A percentile compares a stretch with the other conserved stretches of the same genome.
Evolutionary conservation across 371 early-diverging fungal genomes (phyloP).

Genomic region (Nematocida sp.): DNA sequence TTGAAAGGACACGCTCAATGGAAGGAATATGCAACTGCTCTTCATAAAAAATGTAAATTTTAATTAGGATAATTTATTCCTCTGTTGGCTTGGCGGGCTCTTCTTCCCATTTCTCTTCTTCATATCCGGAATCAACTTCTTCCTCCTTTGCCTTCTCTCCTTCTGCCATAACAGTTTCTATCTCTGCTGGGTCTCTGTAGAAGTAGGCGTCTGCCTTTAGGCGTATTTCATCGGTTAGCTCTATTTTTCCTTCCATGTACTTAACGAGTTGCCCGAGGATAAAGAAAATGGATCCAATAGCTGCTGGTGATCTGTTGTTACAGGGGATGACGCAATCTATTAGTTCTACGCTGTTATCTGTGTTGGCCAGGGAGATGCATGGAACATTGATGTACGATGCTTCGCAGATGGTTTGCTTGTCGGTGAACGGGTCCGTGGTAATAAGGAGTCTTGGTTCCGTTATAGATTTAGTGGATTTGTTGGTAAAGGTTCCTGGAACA

Average conservation of each 20-base stretch:
- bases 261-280: constrained; percentile 90
- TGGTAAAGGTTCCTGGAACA: constrained; percentile 99
- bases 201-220: constrained; percentile 66
- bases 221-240: constrained; percentile 60
- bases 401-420: constrained; percentile 94
- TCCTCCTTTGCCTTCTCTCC: constrained; percentile 54
- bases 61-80: no score
- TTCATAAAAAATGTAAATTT: no score
- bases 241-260: constrained; percentile 80
- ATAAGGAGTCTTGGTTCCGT: constrained; percentile 93
- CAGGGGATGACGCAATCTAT: constrained; percentile 98
- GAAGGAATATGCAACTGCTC: no score
- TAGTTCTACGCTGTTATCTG: constrained; percentile 81
- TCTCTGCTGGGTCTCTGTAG: constrained; percentile 67
- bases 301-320: constrained; percentile 95
- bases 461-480: constrained; percentile 93
- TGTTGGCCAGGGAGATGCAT: constrained; percentile 91
- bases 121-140: constrained; percentile 37
- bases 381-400: constrained; percentile 97
- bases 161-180: constrained; percentile 63
- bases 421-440: constrained; percentile 90
- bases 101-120: constrained; percentile 46
- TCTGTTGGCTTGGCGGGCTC: constrained; percentile 5
- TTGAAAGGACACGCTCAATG: constrained; percentile 26
- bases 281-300: constrained; percentile 92